A percentile compares a stretch with the other conserved stretches of the same genome.
These are phyloP conservation scores for Aegilops longissima DNA, from an alignment of 176 grass and related monocot species.

Conservation along the genomic window DNA sequence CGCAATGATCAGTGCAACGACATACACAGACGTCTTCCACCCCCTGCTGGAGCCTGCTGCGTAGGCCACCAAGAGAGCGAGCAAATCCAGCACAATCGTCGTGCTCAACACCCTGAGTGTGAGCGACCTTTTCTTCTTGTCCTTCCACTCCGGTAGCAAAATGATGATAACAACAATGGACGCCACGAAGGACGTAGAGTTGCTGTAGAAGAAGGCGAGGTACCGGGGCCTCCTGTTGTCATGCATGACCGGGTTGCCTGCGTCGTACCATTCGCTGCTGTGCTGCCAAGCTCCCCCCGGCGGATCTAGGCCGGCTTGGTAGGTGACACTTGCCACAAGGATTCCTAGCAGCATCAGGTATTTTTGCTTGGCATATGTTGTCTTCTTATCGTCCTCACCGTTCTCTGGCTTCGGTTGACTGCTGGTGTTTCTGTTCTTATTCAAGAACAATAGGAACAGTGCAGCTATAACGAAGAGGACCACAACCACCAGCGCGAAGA, in stretches of 20 bases:
- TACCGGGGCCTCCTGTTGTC: constrained; percentile 30
- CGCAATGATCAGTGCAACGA: neutral
- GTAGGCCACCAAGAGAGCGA: neutral
- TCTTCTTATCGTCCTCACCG: neutral
- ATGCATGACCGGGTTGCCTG: constrained; percentile 27
- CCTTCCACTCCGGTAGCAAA: neutral
- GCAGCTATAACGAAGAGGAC: neutral
- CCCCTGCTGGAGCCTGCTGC: constrained; percentile 6
- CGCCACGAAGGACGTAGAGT: constrained; percentile 27
- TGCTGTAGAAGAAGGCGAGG: constrained; percentile 46
- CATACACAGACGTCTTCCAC: neutral
- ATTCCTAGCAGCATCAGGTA: constrained; percentile 45
- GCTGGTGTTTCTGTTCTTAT: neutral
- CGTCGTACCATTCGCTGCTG: neutral
- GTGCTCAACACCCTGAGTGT: neutral
- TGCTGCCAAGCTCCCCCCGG: constrained; percentile 41
- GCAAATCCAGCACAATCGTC: neutral
- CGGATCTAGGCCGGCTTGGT: constrained; percentile 40
- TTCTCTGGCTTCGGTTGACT: neutral
- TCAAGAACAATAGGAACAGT: neutral
- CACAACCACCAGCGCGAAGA: constrained; percentile 19
- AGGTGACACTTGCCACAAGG: constrained; percentile 36
- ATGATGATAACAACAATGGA: constrained; percentile 32
- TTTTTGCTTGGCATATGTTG: neutral
- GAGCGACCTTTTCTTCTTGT: neutral